Conservation (phyloP, 768 basidiomycete species). For the Cubamyces sp. region DNA sequence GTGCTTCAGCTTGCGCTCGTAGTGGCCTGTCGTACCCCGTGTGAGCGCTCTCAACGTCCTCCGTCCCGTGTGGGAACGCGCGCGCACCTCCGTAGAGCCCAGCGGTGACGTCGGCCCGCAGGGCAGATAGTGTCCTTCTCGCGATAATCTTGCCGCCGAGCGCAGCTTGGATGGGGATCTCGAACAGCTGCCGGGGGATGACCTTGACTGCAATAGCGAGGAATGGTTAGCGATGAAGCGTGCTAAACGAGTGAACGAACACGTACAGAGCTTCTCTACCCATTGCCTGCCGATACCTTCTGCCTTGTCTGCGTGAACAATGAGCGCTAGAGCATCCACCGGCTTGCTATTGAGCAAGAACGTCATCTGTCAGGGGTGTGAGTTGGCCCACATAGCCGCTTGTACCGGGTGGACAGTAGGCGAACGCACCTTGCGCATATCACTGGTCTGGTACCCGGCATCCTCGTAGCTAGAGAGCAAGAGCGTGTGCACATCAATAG, state of each 20-base stretch:
- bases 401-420: background rate
- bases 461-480: constrained; percentile 79
- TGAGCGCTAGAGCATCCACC: constrained; percentile 91
- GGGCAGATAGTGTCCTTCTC: constrained; percentile 83
- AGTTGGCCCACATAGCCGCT: background rate
- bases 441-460: constrained; percentile 81
- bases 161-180: constrained; percentile 94
- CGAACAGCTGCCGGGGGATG: constrained; percentile 90
- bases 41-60: background rate
- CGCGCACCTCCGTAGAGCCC: constrained; percentile 84
- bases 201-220: constrained; percentile 71
- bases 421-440: constrained; percentile 82
- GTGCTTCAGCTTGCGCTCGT: constrained; percentile 91
- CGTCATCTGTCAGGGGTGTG: constrained; percentile 62
- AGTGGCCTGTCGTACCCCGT: constrained; percentile 59
- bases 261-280: constrained; percentile 91
- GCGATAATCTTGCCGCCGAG: constrained; percentile 88
- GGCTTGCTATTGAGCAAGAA: constrained; percentile 89
- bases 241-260: background rate
- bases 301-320: constrained; percentile 83
- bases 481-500: background rate
- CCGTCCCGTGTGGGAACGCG: constrained; percentile 1
- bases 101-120: constrained; percentile 92
- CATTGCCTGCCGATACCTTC: constrained; percentile 77
- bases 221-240: background rate